phyloP scores from a whole-genome alignment of 176 grass and related monocot species.

The Cenchrus americanus region DNA sequence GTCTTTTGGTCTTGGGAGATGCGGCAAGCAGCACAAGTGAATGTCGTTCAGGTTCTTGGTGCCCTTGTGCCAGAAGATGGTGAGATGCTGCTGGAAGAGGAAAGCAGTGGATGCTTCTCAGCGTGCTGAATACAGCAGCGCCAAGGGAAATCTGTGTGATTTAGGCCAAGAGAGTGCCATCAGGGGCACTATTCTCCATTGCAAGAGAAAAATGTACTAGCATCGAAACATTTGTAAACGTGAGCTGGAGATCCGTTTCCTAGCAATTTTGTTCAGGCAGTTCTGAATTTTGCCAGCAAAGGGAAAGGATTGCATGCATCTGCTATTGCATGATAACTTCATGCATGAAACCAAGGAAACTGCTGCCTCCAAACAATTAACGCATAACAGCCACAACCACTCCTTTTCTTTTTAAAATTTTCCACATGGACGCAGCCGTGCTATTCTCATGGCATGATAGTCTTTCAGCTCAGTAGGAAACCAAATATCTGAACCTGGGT shows the following conservation, averaged over 20 bases:
- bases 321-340: neutral
- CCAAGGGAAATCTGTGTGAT: constrained; percentile 30
- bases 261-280: neutral
- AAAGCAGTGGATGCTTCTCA: neutral
- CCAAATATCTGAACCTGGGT: neutral
- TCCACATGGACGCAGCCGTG: no score
- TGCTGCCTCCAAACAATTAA: neutral
- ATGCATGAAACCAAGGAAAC: neutral
- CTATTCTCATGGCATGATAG: no score
- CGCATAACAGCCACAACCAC: no score
- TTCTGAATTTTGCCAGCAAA: neutral
- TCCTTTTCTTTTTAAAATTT: no score
- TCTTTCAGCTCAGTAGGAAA: no score
- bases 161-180: constrained; percentile 36
- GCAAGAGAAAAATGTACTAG: constrained; percentile 46
- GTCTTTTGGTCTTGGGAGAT: constrained; percentile 19
- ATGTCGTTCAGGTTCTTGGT: constrained; percentile 41
- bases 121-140: neutral
- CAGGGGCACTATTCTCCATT: constrained; percentile 50
- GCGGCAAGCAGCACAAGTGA: constrained; percentile 24
- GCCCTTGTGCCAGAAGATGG: constrained; percentile 38
- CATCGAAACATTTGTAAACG: no score
- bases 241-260: no score
- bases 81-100: neutral
- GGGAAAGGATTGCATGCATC: neutral